Evolutionary conservation across 169 alveolate species (phyloP).

Genomic region (Theileria annulata): DNA sequence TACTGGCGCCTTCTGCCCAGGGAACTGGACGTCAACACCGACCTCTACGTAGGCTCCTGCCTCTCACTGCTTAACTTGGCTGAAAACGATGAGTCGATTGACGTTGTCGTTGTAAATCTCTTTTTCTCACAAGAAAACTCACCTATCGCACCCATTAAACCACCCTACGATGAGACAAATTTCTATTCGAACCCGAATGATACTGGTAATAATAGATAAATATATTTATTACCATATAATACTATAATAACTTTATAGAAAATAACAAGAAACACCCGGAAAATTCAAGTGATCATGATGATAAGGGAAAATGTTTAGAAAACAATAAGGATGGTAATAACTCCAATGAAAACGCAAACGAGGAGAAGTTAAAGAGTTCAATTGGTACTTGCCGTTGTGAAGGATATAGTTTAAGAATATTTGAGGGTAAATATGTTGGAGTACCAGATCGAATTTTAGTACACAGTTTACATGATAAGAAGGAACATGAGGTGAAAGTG

Average conservation of each 20-base stretch:
- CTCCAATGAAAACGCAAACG: background rate
- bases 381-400: slow-evolving; percentile 42
- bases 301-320: background rate
- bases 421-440: slow-evolving; percentile 41
- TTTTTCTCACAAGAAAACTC: slow-evolving; percentile 8
- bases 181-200: background rate
- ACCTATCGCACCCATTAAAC: slow-evolving; percentile 49
- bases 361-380: background rate
- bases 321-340: background rate
- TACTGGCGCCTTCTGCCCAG: slow-evolving; percentile 63
- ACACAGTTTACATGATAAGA: slow-evolving; percentile 22
- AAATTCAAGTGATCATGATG: background rate
- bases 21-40: slow-evolving; percentile 24
- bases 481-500: slow-evolving; percentile 27
- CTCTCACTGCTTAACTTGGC: slow-evolving; percentile 30
- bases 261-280: no score
- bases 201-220: background rate
- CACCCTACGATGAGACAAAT: slow-evolving; percentile 51
- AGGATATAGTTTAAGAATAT: slow-evolving; percentile 52
- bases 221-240: no score
- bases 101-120: slow-evolving; percentile 41
- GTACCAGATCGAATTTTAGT: slow-evolving; percentile 43
- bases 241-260: background rate
- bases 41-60: slow-evolving; percentile 63
- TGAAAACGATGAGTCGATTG: slow-evolving; percentile 32